A percentile compares a stretch with the other conserved stretches of the same genome.
Conservation (phyloP, 2,329 filamentous ascomycete species). For the Fusarium sp. region DNA sequence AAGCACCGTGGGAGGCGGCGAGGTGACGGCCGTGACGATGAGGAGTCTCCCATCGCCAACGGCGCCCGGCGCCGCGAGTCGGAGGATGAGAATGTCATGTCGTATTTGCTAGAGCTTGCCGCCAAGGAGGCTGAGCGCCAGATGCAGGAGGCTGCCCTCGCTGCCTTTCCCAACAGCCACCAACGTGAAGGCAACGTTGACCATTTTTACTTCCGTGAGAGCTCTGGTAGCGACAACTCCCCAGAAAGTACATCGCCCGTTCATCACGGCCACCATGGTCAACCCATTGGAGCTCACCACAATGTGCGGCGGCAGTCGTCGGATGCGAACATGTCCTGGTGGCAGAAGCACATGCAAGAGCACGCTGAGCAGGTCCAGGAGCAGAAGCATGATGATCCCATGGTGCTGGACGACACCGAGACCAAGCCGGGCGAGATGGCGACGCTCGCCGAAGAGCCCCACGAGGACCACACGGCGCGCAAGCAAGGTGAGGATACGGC, state of each 20-base stretch:
- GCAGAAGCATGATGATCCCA: slow-evolving; percentile 48
- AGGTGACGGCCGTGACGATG: slow-evolving; percentile 23
- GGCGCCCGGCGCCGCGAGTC: slow-evolving; percentile 67
- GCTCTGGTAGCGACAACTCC: slow-evolving; percentile 68
- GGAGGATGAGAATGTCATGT: slow-evolving; percentile 80
- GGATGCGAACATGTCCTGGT: slow-evolving; percentile 75
- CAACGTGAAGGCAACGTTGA: slow-evolving; percentile 77
- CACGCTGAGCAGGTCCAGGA: slow-evolving; percentile 75
- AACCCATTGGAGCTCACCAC: slow-evolving; percentile 34
- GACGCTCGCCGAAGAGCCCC: slow-evolving; percentile 36
- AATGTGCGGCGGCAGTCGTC: slow-evolving; percentile 68
- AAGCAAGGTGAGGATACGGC: slow-evolving; percentile 41
- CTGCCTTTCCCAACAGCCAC: slow-evolving; percentile 80
- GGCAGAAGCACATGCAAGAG: slow-evolving; percentile 83
- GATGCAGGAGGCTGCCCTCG: slow-evolving; percentile 80
- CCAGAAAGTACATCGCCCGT: slow-evolving; percentile 52
- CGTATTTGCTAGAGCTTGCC: slow-evolving; percentile 83
- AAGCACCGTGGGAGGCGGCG: slow-evolving; percentile 53
- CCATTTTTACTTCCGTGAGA: slow-evolving; percentile 76
- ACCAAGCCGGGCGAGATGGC: slow-evolving; percentile 38
- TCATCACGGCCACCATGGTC: slow-evolving; percentile 42
- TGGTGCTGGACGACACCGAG: slow-evolving; percentile 44
- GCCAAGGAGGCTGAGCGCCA: slow-evolving; percentile 84
- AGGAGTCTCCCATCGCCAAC: slow-evolving; percentile 15
- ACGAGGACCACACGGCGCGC: slow-evolving; percentile 20